phyloP scores from a whole-genome alignment of 129 eudicot genomes.

The Flaveria brownii region DNA sequence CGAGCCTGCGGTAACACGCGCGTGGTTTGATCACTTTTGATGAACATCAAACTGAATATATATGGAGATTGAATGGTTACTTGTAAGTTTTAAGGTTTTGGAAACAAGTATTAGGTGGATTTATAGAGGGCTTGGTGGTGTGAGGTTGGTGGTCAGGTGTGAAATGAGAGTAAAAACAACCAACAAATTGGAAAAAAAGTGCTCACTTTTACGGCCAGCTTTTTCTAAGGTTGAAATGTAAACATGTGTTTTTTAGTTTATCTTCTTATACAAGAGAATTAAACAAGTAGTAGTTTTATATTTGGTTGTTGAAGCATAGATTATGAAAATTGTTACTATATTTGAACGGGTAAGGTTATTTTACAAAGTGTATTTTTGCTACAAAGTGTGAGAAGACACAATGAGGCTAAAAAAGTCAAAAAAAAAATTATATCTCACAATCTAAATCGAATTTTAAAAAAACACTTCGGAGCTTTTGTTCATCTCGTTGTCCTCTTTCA shows the following conservation, averaged over 20 bases:
- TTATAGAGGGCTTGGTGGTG: constrained; percentile 27
- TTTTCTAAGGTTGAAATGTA: constrained; percentile 26
- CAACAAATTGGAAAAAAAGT: constrained; percentile 15
- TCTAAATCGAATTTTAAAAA: too few species aligned
- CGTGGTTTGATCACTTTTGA: background rate
- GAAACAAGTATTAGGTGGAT: constrained; percentile 11
- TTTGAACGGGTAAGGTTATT: too few species aligned
- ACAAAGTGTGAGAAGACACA: too few species aligned
- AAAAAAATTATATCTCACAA: too few species aligned
- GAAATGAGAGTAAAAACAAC: constrained; percentile 32
- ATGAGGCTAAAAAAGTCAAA: too few species aligned
- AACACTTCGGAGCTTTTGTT: too few species aligned
- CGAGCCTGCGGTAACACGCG: background rate
- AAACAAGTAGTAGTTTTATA: background rate
- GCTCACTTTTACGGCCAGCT: constrained; percentile 1
- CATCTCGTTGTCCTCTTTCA: too few species aligned
- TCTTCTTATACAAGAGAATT: background rate
- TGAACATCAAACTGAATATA: background rate
- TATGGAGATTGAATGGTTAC: background rate
- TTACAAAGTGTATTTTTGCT: too few species aligned
- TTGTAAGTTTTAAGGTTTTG: background rate
- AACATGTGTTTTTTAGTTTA: constrained; percentile 3
- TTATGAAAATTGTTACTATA: too few species aligned
- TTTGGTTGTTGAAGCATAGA: too few species aligned
- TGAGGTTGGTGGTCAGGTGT: constrained; percentile 43